Evolutionary conservation across 768 basidiomycete genomes (phyloP).

Genomic region (Psilocybe azurescens): DNA sequence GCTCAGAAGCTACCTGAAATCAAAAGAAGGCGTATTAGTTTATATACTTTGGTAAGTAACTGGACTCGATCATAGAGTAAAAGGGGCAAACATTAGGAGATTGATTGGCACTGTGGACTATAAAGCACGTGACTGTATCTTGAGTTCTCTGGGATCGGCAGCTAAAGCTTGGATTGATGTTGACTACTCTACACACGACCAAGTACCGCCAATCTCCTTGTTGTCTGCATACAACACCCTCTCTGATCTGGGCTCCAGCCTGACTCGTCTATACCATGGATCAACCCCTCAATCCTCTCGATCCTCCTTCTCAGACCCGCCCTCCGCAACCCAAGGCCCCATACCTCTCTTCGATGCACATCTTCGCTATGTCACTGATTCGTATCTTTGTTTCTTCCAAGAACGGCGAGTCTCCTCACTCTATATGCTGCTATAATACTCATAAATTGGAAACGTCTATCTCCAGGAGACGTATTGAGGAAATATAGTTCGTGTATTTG

Average conservation of each 20-base stretch:
- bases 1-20: neutral
- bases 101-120: neutral
- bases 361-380: conserved; percentile 71
- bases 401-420: conserved; percentile 63
- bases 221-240: neutral
- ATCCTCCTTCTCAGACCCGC: conserved; percentile 43
- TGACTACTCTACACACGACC: neutral
- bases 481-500: conserved; percentile 67
- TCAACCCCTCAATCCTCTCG: conserved; percentile 41
- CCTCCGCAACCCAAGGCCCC: conserved; percentile 51
- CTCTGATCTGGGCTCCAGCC: neutral
- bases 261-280: conserved; percentile 21
- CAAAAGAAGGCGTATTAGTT: neutral
- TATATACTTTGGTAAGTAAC: neutral
- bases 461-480: conserved; percentile 81
- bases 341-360: conserved; percentile 75
- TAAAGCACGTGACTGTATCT: conserved; percentile 2
- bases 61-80: neutral
- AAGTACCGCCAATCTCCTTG: neutral
- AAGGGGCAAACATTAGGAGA: conserved; percentile 1
- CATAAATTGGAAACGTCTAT: conserved; percentile 12
- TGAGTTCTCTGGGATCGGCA: conserved; percentile 2
- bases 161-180: neutral
- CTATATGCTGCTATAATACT: conserved; percentile 10
- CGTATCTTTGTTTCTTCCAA: conserved; percentile 84